phyloP scores from a whole-genome alignment of 1,284 basidiomycete species.

The Bjerkandera adusta region DNA sequence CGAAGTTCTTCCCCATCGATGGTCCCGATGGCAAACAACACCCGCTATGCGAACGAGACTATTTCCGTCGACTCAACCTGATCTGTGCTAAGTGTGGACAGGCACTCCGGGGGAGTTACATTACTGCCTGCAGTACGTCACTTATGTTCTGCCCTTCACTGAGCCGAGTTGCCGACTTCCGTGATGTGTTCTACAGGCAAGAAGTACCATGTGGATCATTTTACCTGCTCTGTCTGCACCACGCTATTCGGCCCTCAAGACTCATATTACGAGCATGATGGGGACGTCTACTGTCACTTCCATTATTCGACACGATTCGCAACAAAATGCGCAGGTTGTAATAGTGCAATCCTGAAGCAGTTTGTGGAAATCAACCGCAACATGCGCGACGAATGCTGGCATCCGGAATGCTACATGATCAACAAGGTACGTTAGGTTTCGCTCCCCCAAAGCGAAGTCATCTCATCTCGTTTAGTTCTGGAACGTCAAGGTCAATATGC shows the following conservation, averaged over 20 bases:
- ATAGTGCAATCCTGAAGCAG: slow-evolving; percentile 98
- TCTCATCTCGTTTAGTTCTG: slow-evolving; percentile 69
- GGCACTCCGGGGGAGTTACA: slow-evolving; percentile 95
- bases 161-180: slow-evolving; percentile 15
- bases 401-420: slow-evolving; percentile 99
- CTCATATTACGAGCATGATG: slow-evolving; percentile 98
- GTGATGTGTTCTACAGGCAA: slow-evolving; percentile 59
- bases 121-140: slow-evolving; percentile 95
- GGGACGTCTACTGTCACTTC: slow-evolving; percentile 95
- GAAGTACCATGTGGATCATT: slow-evolving; percentile 99
- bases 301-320: slow-evolving; percentile 99
- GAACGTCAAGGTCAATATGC: slow-evolving; percentile 95
- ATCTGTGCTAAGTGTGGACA: slow-evolving; percentile 96
- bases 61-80: slow-evolving; percentile 93
- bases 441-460: slow-evolving; percentile 4
- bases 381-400: slow-evolving; percentile 98
- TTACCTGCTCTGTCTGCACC: slow-evolving; percentile 96
- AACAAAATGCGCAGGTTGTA: slow-evolving; percentile 97
- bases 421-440: slow-evolving; percentile 73
- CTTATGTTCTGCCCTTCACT: slow-evolving; percentile 18
- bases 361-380: slow-evolving; percentile 99
- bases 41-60: slow-evolving; percentile 97
- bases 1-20: slow-evolving; percentile 99
- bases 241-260: slow-evolving; percentile 97
- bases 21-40: slow-evolving; percentile 81